phyloP scores from a whole-genome alignment of 345 rosid species.

The Isatis tinctoria region DNA sequence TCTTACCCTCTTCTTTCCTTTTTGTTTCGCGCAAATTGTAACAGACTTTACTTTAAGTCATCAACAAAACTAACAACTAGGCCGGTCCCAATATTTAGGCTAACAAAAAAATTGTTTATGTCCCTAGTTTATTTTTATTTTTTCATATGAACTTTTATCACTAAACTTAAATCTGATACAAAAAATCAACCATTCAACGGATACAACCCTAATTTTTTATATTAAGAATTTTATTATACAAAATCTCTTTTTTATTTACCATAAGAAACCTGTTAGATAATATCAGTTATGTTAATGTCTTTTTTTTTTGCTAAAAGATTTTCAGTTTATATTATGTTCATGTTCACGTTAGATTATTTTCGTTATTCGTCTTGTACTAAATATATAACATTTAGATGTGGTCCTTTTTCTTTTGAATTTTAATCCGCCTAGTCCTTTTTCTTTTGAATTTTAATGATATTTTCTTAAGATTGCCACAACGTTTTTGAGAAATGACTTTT shows the following conservation, averaged over 20 bases:
- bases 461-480: neutral
- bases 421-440: neutral
- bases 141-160: neutral
- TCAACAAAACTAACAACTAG: conserved; percentile 6
- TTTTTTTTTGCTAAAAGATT: too few species aligned
- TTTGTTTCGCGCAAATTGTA: conserved; percentile 3
- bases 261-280: neutral
- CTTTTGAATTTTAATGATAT: neutral
- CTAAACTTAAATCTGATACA: neutral
- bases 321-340: too few species aligned
- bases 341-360: neutral
- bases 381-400: neutral
- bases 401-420: too few species aligned
- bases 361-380: neutral
- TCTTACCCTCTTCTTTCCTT: conserved; percentile 8
- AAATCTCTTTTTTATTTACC: neutral
- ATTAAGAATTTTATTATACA: neutral
- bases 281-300: neutral
- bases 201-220: neutral
- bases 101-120: too few species aligned
- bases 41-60: conserved; percentile 14
- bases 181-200: neutral
- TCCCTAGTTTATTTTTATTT: neutral
- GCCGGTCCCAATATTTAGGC: too few species aligned
- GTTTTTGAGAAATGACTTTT: neutral